Percentiles rank a stretch among this genome's conserved stretches.
Conservation (phyloP, 2,329 filamentous ascomycete species). For the Colletotrichum cereale region DNA sequence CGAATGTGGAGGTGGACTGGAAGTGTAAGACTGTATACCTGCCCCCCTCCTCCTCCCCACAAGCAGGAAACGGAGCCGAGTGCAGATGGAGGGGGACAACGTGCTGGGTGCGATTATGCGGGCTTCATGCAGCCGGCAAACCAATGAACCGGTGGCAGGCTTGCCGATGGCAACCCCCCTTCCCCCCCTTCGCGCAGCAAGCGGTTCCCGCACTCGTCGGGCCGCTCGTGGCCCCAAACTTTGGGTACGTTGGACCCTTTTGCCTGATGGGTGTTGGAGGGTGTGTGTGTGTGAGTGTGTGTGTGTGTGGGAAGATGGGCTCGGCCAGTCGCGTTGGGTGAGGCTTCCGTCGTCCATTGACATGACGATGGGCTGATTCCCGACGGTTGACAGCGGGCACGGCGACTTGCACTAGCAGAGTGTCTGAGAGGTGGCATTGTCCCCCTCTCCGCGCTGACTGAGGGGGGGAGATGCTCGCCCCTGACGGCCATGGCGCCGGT, state of each 20-base stretch:
- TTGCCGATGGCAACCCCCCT: conserved; percentile 1
- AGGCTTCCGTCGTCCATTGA: conserved; percentile 26
- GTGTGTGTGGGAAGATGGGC: background rate
- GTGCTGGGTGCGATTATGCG: conserved; percentile 35
- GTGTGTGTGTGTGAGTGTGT: too few relatives aligned
- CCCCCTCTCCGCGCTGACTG: background rate
- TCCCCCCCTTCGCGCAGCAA: conserved; percentile 10
- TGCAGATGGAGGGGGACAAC: conserved; percentile 21
- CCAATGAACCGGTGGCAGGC: conserved; percentile 33
- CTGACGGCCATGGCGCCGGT: background rate
- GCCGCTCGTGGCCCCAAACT: conserved; percentile 30
- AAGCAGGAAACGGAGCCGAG: conserved; percentile 6
- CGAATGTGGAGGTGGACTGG: conserved; percentile 32
- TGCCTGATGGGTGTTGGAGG: conserved; percentile 21
- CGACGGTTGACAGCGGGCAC: conserved; percentile 16
- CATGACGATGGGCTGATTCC: conserved; percentile 19
- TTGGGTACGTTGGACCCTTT: conserved; percentile 8
- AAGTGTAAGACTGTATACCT: conserved; percentile 33
- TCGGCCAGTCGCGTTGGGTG: conserved; percentile 29
- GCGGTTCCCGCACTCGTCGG: conserved; percentile 39
- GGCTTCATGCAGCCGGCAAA: conserved; percentile 29
- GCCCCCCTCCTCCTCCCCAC: background rate
- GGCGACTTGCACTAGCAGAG: conserved; percentile 6
- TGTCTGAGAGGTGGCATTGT: background rate
- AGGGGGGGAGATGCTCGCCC: background rate